phyloP scores from a whole-genome alignment of 345 rosid genomes.

The Salix suchowensis region DNA sequence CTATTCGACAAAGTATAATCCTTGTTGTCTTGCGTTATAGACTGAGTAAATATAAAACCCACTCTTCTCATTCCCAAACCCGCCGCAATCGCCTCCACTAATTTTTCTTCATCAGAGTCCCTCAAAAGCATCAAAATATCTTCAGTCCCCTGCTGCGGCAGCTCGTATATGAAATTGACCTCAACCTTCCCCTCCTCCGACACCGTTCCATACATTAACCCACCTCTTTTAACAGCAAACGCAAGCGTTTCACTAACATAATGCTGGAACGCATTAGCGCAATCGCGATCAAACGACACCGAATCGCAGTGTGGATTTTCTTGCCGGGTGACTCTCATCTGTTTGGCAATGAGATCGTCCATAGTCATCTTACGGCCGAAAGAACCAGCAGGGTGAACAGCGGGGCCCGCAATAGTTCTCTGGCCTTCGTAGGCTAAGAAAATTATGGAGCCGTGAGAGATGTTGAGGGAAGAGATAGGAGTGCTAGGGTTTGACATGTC shows the following conservation, averaged over 20 bases:
- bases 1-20: conserved; percentile 70
- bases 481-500: conserved; percentile 67
- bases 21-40: conserved; percentile 60
- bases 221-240: conserved; percentile 81
- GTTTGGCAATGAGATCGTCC: conserved; percentile 83
- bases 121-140: conserved; percentile 52
- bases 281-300: conserved; percentile 79
- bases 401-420: conserved; percentile 61
- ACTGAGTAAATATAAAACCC: conserved; percentile 78
- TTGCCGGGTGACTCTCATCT: conserved; percentile 80
- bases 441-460: conserved; percentile 71
- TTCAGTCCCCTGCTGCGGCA: conserved; percentile 76
- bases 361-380: conserved; percentile 98
- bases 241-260: conserved; percentile 72
- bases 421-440: conserved; percentile 77
- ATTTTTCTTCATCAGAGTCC: conserved; percentile 61
- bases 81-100: conserved; percentile 68
- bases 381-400: conserved; percentile 69
- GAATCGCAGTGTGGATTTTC: conserved; percentile 77
- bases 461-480: conserved; percentile 50
- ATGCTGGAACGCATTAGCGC: conserved; percentile 71
- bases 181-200: conserved; percentile 68
- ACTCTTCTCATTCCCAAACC: conserved; percentile 85
- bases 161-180: conserved; percentile 90
- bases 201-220: conserved; percentile 87